phyloP scores from a whole-genome alignment of 768 basidiomycete species.

The Mycena belliarum region DNA sequence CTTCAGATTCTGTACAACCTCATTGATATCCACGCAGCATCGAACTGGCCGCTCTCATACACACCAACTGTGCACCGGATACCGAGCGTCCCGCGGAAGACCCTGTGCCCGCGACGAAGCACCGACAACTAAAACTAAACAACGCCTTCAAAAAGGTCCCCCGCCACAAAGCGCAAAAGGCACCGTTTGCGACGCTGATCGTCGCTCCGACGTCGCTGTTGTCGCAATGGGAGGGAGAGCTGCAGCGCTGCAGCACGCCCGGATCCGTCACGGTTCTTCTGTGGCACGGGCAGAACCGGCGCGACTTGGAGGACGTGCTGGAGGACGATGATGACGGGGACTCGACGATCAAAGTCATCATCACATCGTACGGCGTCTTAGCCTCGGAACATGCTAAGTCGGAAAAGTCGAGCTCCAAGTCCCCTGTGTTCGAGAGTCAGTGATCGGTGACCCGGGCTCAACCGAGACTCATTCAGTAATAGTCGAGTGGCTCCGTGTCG shows the following conservation, averaged over 20 bases:
- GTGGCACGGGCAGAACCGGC: slow-evolving; percentile 88
- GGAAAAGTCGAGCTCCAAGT: slow-evolving; percentile 51
- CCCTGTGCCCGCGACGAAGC: slow-evolving; percentile 35
- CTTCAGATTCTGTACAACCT: background rate
- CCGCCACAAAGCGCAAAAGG: slow-evolving; percentile 32
- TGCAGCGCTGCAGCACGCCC: slow-evolving; percentile 78
- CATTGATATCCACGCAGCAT: slow-evolving; percentile 39
- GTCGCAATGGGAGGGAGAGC: slow-evolving; percentile 91
- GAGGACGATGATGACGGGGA: slow-evolving; percentile 49
- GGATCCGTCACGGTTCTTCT: slow-evolving; percentile 66
- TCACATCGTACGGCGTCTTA: slow-evolving; percentile 91
- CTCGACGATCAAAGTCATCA: slow-evolving; percentile 69
- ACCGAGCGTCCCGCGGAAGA: slow-evolving; percentile 31
- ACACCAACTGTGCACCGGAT: slow-evolving; percentile 63
- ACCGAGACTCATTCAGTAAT: slow-evolving; percentile 1
- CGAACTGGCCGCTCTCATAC: slow-evolving; percentile 89
- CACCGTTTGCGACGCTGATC: slow-evolving; percentile 74
- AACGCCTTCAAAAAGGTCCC: slow-evolving; percentile 56
- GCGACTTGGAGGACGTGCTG: slow-evolving; percentile 63
- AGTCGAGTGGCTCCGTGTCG: slow-evolving; percentile 82
- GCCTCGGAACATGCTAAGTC: slow-evolving; percentile 83
- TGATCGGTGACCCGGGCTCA: slow-evolving; percentile 4
- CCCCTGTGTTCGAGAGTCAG: slow-evolving; percentile 74
- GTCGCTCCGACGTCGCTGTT: slow-evolving; percentile 91
- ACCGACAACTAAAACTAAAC: slow-evolving; percentile 63